Conservation (phyloP, 2,329 filamentous ascomycete genomes). For the Fusarium pilosicola region DNA sequence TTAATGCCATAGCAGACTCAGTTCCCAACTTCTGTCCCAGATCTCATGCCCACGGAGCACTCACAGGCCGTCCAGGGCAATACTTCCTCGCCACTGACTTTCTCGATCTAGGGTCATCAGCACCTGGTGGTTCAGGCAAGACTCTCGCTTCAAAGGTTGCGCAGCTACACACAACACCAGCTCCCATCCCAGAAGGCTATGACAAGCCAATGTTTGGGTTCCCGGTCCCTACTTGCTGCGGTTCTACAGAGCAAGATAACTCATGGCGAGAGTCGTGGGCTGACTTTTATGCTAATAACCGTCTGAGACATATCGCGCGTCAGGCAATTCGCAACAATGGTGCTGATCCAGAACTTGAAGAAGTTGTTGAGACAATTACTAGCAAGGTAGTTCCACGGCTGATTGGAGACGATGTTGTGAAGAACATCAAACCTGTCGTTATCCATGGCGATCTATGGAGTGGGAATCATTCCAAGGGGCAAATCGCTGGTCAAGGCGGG, state of each 20-base stretch:
- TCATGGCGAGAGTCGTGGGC: conserved; percentile 78
- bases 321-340: conserved; percentile 71
- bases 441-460: conserved; percentile 95
- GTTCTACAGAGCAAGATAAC: conserved; percentile 85
- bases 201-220: conserved; percentile 80
- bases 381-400: conserved; percentile 76
- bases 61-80: conserved; percentile 60
- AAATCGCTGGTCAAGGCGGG: conserved; percentile 64
- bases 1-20: conserved; percentile 79
- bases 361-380: conserved; percentile 72
- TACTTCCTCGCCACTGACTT: conserved; percentile 81
- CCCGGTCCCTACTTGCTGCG: conserved; percentile 85
- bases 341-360: conserved; percentile 67
- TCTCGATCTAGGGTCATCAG: conserved; percentile 68
- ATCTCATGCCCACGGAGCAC: conserved; percentile 76
- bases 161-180: conserved; percentile 79
- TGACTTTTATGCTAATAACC: conserved; percentile 83
- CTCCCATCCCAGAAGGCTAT: conserved; percentile 70
- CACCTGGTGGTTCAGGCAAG: conserved; percentile 56
- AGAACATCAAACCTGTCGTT: conserved; percentile 77
- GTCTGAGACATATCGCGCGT: conserved; percentile 72
- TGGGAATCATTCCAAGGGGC: conserved; percentile 79
- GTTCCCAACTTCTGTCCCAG: conserved; percentile 81
- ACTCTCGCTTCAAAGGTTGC: conserved; percentile 81
- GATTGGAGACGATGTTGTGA: conserved; percentile 74